These are phyloP conservation scores for Haematococcus sp. DNA, from an alignment of 139 green algal species.

Conservation along the genomic window DNA sequence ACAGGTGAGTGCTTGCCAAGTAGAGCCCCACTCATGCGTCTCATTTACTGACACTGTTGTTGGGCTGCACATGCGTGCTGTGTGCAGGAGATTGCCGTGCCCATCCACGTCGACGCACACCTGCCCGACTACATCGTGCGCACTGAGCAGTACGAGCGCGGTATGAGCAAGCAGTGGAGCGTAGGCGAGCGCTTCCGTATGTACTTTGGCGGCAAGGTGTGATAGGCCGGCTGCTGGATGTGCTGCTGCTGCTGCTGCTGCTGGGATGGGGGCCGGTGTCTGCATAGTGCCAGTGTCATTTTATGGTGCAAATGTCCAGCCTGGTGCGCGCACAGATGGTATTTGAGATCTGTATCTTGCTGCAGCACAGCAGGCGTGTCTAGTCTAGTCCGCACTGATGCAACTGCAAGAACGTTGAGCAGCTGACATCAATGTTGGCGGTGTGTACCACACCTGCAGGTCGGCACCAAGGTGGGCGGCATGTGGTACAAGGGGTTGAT, in stretches of 20 bases:
- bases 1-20: conserved; percentile 32
- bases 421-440: too few relatives aligned
- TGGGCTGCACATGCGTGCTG: too few relatives aligned
- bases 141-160: conserved; percentile 37
- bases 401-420: too few relatives aligned
- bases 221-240: not conserved
- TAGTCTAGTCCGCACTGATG: too few relatives aligned
- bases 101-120: conserved; percentile 60
- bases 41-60: too few relatives aligned
- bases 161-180: conserved; percentile 56
- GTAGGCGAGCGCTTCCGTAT: conserved; percentile 71
- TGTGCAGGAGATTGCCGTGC: conserved; percentile 43
- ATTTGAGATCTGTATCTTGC: too few relatives aligned
- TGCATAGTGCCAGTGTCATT: too few relatives aligned
- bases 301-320: too few relatives aligned
- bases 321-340: too few relatives aligned
- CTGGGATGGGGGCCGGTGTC: too few relatives aligned
- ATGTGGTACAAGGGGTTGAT: conserved; percentile 73
- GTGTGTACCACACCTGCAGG: not conserved
- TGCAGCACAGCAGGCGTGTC: too few relatives aligned
- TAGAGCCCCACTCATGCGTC: too few relatives aligned
- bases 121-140: conserved; percentile 77
- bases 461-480: conserved; percentile 49
- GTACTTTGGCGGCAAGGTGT: conserved; percentile 68
- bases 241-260: not conserved